These are phyloP conservation scores for Aechmea fasciata DNA, from an alignment of 176 grass and related monocot species.

Conservation along the genomic window DNA sequence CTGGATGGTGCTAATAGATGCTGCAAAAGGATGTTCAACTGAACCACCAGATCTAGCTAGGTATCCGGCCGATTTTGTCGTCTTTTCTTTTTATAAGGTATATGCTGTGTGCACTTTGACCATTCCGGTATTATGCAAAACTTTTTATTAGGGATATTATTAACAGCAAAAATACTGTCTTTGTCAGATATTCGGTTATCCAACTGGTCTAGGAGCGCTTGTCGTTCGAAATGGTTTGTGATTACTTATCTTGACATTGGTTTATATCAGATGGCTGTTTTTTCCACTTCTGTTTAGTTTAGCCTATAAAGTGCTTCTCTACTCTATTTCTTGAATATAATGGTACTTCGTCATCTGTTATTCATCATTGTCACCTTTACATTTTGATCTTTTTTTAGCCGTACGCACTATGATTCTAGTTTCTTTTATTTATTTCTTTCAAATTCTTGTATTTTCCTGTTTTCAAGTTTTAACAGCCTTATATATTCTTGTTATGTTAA, in stretches of 20 bases:
- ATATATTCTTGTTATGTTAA: not conserved
- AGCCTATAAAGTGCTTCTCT: too few species aligned
- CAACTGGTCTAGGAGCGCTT: conserved; percentile 90
- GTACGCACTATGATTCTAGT: not conserved
- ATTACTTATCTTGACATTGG: not conserved
- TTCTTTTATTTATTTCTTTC: not conserved
- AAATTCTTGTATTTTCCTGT: not conserved
- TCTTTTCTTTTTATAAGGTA: conserved; percentile 98
- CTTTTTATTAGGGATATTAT: conserved; percentile 20
- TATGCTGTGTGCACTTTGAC: conserved; percentile 11
- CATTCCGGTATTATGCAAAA: conserved; percentile 9
- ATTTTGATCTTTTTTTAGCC: not conserved
- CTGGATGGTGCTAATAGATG: conserved; percentile 96
- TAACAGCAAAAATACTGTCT: conserved; percentile 20
- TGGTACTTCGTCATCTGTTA: not conserved
- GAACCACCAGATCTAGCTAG: conserved; percentile 65
- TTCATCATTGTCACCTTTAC: not conserved
- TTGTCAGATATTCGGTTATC: conserved; percentile 96
- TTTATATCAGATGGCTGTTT: not conserved
- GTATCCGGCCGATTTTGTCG: conserved; percentile 86
- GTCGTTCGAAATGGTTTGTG: conserved; percentile 72
- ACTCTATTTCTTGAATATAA: too few species aligned
- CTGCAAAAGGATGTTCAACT: conserved; percentile 94
- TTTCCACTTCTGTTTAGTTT: not conserved
- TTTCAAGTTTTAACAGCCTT: not conserved